These are phyloP conservation scores for Pharus latifolius DNA, from an alignment of 176 grass and related monocot species.

Conservation along the genomic window DNA sequence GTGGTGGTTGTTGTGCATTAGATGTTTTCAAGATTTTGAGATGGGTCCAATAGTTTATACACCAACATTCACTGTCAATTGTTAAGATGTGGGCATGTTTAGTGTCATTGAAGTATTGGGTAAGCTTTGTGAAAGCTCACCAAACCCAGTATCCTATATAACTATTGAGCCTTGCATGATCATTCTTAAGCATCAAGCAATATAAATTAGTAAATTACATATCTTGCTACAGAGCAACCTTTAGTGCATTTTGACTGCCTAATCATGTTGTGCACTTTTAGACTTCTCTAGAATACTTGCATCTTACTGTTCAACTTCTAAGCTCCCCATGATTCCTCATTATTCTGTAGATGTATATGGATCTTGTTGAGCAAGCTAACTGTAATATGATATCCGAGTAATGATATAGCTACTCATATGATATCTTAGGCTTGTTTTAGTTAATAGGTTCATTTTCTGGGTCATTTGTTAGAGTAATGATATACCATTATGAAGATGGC, in stretches of 20 bases:
- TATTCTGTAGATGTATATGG: neutral
- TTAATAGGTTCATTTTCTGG: neutral
- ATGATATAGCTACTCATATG: neutral
- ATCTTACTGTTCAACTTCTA: neutral
- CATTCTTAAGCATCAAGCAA: constrained; percentile 13
- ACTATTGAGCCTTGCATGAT: neutral
- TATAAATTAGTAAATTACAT: neutral
- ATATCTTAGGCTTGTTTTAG: neutral
- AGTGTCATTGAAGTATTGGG: neutral
- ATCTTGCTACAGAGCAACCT: constrained; percentile 8
- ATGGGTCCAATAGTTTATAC: neutral
- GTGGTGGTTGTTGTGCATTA: neutral
- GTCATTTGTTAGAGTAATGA: neutral
- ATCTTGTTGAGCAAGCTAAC: neutral
- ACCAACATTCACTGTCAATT: neutral
- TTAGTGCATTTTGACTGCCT: neutral
- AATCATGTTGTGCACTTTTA: constrained; percentile 10
- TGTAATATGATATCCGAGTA: neutral
- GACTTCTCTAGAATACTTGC: neutral
- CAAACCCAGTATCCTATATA: neutral
- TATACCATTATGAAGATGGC: neutral
- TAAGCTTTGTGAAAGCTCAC: neutral
- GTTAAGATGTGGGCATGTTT: neutral
- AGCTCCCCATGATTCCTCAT: neutral
- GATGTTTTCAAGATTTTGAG: neutral